Evolutionary conservation across 2,329 filamentous ascomycete genomes (phyloP), one percentile per base, ranked within the genome.

Genomic region (Pyrenophora seminiperda): DNA sequence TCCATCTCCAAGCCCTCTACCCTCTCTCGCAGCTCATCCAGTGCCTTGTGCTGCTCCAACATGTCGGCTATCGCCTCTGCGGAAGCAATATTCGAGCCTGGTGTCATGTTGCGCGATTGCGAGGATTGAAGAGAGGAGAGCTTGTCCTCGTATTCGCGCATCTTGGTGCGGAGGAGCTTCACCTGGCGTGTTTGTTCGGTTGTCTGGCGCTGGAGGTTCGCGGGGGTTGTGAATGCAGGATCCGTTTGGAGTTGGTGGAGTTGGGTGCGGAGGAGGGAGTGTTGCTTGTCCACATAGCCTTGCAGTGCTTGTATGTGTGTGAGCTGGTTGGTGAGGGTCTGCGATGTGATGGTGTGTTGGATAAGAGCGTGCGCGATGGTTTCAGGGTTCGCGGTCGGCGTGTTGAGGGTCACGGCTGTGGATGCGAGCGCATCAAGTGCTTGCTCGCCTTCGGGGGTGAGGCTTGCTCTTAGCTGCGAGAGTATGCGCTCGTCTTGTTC

Each of bases 101-200:
- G 58, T 33, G 61, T 66, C 54, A 59, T 58, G 1, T 14, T 51
- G 44, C 56, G 20, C 51, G 59, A 33, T 50, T 50, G 31, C 68
- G 66, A 14, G 47, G 50, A 49, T 19, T 69, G 63, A 22, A 49
- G 76, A 66, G 57, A 83, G 74, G 50, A 59, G 10, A 74, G 59
- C 34, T 62, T 66, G 30, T 72, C 68, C 38, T 72, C 68, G 42
- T 89, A 83, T 64, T 94, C 90, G 13, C 83, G 83, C 1, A 92
- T 76, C 60, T 87, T 87, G 2, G 83, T 75, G 11, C 80, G 75
- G 30, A 90, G 76, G n/a, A 82, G 74, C 67, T 90, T 91, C 40
- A 87, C 83, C 47, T 81, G 84, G 46, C 89, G 84, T 57, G 86
- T 84, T 73, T 88, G 83, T 41, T 94, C 87, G 3, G 86, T 79